Conservation (phyloP, 371 early-diverging fungal genomes). For the Apophysomyces ossiformis region DNA sequence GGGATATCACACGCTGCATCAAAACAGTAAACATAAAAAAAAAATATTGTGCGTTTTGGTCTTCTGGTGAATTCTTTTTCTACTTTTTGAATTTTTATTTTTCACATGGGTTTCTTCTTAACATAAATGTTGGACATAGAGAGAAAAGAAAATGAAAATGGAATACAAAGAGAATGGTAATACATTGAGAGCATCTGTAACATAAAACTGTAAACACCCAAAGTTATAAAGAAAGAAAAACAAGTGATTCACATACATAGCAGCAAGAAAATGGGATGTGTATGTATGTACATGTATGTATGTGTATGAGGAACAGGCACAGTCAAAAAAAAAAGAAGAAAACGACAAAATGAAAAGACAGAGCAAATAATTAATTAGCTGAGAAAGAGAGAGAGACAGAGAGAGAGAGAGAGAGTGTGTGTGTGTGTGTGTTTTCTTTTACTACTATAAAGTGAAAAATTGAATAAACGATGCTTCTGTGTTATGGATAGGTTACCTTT, state of each 20-base stretch:
- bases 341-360: not conserved
- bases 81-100: not conserved
- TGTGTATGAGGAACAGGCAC: not conserved
- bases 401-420: not conserved
- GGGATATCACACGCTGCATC: slow-evolving; percentile 1
- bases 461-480: no score
- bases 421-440: not conserved
- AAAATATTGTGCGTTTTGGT: not conserved
- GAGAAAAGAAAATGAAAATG: not conserved
- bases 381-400: not conserved
- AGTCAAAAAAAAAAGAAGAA: not conserved
- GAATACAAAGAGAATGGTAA: not conserved
- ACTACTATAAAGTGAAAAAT: no score
- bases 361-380: slow-evolving; percentile 5
- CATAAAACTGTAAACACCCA: not conserved
- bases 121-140: not conserved
- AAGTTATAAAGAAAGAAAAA: not conserved
- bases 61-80: no score
- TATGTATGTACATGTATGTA: not conserved
- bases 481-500: not conserved
- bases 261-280: not conserved
- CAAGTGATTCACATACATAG: not conserved
- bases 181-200: not conserved
- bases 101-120: slow-evolving; percentile 10
- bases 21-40: not conserved